Conservation (phyloP, 306 rosid species). For the Sphenostylis stenocarpa region DNA sequence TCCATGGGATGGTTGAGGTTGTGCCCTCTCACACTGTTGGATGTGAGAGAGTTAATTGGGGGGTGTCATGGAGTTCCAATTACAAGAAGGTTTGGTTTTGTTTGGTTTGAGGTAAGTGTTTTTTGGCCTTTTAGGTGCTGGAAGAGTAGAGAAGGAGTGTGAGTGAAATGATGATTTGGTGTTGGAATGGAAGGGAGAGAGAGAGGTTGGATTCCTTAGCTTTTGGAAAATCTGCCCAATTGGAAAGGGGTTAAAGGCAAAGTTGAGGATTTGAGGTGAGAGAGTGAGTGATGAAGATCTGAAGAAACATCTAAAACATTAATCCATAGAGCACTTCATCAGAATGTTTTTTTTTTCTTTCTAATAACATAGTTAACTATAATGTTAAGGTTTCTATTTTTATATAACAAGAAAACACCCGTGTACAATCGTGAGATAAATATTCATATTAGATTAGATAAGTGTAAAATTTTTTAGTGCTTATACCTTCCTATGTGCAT, state of each 20-base stretch:
- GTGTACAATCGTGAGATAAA: no score
- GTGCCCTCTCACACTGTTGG: not conserved
- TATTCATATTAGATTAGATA: no score
- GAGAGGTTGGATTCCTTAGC: constrained; percentile 47
- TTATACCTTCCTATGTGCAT: not conserved
- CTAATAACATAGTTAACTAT: no score
- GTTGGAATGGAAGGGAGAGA: constrained; percentile 14
- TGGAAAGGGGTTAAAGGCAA: constrained; percentile 15
- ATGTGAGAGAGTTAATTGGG: not conserved
- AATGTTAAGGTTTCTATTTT: no score
- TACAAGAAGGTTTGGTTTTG: not conserved
- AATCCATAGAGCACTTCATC: not conserved
- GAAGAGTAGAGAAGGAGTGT: not conserved
- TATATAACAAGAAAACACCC: no score
- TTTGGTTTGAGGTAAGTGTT: not conserved
- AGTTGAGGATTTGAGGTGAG: not conserved
- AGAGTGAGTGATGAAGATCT: constrained; percentile 1
- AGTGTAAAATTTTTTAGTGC: no score
- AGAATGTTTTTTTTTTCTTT: no score
- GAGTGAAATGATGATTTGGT: constrained; percentile 27
- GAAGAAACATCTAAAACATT: not conserved
- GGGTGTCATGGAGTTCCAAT: not conserved
- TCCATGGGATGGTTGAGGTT: constrained; percentile 47
- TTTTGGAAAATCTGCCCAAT: constrained; percentile 32
- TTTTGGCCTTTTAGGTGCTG: not conserved